Evolutionary conservation across 495 filamentous ascomycete genomes (phyloP).

Genomic region (Mytilinidion resinicola): DNA sequence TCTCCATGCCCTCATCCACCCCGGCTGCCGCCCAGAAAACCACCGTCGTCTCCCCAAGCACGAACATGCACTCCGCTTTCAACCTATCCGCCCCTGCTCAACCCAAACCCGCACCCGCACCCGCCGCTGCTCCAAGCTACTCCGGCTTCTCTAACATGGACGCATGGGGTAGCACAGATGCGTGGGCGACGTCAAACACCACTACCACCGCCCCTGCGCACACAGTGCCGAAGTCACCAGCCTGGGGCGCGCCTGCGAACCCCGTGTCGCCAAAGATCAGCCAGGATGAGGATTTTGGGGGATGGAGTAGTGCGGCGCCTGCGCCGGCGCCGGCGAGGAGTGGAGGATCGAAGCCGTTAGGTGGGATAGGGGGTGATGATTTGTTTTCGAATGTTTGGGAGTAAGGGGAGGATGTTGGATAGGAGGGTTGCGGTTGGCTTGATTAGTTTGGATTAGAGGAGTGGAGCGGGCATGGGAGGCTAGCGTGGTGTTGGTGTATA

Average conservation of each 20-base stretch:
- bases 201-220: constrained; percentile 38
- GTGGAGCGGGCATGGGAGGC: not conserved
- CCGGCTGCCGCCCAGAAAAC: constrained; percentile 32
- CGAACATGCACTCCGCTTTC: constrained; percentile 58
- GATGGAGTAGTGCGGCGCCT: constrained; percentile 70
- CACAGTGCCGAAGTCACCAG: constrained; percentile 46
- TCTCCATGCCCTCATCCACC: constrained; percentile 47
- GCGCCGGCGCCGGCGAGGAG: constrained; percentile 36
- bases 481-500: too few relatives aligned
- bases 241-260: constrained; percentile 13
- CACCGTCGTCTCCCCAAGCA: constrained; percentile 38
- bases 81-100: constrained; percentile 57
- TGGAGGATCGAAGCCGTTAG: constrained; percentile 35
- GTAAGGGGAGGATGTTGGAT: constrained; percentile 36
- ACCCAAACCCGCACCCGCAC: constrained; percentile 28
- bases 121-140: constrained; percentile 37
- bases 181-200: constrained; percentile 33
- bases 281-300: constrained; percentile 88
- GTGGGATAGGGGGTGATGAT: constrained; percentile 72
- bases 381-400: constrained; percentile 93
- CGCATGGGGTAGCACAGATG: constrained; percentile 44
- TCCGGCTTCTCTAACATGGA: constrained; percentile 46
- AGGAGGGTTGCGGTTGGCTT: not conserved
- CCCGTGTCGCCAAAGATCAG: constrained; percentile 42
- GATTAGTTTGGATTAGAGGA: not conserved